These are phyloP conservation scores for Umbelopsis sp. DNA, from an alignment of 371 early-diverging fungal species.

Conservation along the genomic window DNA sequence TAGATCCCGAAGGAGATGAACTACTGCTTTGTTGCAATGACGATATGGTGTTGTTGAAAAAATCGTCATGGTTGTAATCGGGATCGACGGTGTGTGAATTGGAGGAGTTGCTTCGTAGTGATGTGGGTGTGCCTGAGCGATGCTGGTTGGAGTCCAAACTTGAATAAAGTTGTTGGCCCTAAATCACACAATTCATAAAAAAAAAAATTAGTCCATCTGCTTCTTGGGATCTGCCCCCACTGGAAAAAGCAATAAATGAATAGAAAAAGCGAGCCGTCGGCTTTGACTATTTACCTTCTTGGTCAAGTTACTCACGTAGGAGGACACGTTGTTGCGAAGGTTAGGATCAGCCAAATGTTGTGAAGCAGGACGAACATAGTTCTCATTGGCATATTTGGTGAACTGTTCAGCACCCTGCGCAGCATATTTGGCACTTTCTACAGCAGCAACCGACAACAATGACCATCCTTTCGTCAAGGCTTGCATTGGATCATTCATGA, in stretches of 20 bases:
- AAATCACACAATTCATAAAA: background rate
- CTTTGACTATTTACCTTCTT: conserved; percentile 58
- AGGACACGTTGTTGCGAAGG: conserved; percentile 72
- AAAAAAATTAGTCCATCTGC: background rate
- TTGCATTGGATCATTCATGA: conserved; percentile 83
- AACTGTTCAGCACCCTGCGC: conserved; percentile 70
- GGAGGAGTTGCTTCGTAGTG: conserved; percentile 19
- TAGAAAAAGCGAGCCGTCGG: background rate
- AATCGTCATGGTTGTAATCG: conserved; percentile 39
- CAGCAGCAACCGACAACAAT: conserved; percentile 68
- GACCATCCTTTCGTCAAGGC: conserved; percentile 87
- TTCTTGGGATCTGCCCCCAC: background rate
- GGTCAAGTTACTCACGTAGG: conserved; percentile 71
- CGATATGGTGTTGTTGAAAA: conserved; percentile 48
- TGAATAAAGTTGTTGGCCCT: conserved; percentile 29
- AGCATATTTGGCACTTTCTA: conserved; percentile 76
- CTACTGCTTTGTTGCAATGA: conserved; percentile 39
- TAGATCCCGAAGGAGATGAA: conserved; percentile 35
- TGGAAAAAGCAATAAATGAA: conserved; percentile 13
- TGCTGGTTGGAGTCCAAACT: conserved; percentile 25
- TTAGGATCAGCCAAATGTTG: conserved; percentile 89
- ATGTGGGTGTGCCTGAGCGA: conserved; percentile 20
- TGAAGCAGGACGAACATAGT: conserved; percentile 84
- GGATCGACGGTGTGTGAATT: conserved; percentile 18
- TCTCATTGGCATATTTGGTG: conserved; percentile 73